A percentile compares a stretch with the other conserved stretches of the same genome.
phyloP scores from a whole-genome alignment of 1,139 yeast species.

The Kurtzmaniella quercitrusa region DNA sequence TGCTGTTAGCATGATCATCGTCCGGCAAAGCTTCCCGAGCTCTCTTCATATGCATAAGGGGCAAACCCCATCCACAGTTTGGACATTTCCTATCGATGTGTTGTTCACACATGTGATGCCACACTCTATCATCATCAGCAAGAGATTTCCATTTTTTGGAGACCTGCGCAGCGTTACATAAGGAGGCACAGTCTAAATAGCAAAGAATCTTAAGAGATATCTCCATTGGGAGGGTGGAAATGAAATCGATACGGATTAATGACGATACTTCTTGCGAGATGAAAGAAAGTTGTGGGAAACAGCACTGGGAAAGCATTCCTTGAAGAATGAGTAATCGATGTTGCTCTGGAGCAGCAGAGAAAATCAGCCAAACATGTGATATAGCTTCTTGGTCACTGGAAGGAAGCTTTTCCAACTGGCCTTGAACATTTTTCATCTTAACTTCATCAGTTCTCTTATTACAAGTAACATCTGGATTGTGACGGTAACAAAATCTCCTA shows the following conservation, averaged over 20 bases:
- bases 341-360: conserved; percentile 64
- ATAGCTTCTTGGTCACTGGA: conserved; percentile 66
- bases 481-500: conserved; percentile 80
- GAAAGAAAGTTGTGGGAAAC: conserved; percentile 88
- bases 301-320: conserved; percentile 84
- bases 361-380: conserved; percentile 73
- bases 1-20: conserved; percentile 21
- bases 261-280: conserved; percentile 75
- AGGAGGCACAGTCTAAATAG: conserved; percentile 83
- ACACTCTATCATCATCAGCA: conserved; percentile 94
- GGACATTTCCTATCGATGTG: conserved; percentile 97
- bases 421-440: conserved; percentile 60
- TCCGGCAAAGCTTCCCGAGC: conserved; percentile 47
- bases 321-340: conserved; percentile 74
- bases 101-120: conserved; percentile 99
- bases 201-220: conserved; percentile 79
- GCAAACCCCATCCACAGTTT: conserved; percentile 98
- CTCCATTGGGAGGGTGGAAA: conserved; percentile 81
- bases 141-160: conserved; percentile 78
- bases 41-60: conserved; percentile 79
- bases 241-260: conserved; percentile 82
- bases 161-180: conserved; percentile 92
- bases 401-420: conserved; percentile 54
- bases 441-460: conserved; percentile 66
- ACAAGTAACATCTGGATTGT: conserved; percentile 78